These are phyloP conservation scores for Geotrichum fermentans DNA, from an alignment of 1,139 yeast genomes.

Conservation along the genomic window DNA sequence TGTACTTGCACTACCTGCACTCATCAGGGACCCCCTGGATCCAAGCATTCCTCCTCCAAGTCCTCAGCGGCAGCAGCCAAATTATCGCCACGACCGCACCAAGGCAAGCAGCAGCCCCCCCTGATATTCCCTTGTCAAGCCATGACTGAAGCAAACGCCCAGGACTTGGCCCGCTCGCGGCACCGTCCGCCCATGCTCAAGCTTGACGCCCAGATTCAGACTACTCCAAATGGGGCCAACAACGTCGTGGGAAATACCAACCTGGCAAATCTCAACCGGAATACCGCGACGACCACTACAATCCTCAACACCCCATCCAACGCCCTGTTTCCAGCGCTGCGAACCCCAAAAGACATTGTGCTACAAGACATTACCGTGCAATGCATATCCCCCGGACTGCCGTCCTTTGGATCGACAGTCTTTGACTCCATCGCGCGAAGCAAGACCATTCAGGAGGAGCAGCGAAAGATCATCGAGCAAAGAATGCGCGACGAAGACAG, in stretches of 20 bases:
- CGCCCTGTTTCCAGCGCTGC: slow-evolving; percentile 20
- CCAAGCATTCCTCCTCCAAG: too few relatives aligned
- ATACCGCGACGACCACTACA: slow-evolving; percentile 16
- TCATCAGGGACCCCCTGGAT: slow-evolving; percentile 5
- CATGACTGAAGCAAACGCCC: not conserved
- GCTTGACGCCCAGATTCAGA: slow-evolving; percentile 7
- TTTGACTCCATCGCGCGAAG: slow-evolving; percentile 20
- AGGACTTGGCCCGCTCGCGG: slow-evolving; percentile 9
- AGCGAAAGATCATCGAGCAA: slow-evolving; percentile 35
- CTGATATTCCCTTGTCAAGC: too few relatives aligned
- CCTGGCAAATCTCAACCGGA: slow-evolving; percentile 12
- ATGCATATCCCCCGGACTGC: slow-evolving; percentile 42
- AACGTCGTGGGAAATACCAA: slow-evolving; percentile 1
- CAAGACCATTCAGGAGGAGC: slow-evolving; percentile 34
- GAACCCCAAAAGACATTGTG: slow-evolving; percentile 36
- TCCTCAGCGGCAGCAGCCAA: too few relatives aligned
- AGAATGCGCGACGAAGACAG: slow-evolving; percentile 21
- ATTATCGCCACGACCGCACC: too few relatives aligned
- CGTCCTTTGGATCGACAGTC: slow-evolving; percentile 26
- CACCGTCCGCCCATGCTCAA: slow-evolving; percentile 22
- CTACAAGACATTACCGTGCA: slow-evolving; percentile 36
- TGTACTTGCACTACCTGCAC: slow-evolving; percentile 3
- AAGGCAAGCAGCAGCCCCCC: too few relatives aligned
- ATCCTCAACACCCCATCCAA: slow-evolving; percentile 14
- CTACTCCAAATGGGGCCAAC: slow-evolving; percentile 1